phyloP scores from a whole-genome alignment of 1,284 basidiomycete genomes.

The Abortiporus biennis region DNA sequence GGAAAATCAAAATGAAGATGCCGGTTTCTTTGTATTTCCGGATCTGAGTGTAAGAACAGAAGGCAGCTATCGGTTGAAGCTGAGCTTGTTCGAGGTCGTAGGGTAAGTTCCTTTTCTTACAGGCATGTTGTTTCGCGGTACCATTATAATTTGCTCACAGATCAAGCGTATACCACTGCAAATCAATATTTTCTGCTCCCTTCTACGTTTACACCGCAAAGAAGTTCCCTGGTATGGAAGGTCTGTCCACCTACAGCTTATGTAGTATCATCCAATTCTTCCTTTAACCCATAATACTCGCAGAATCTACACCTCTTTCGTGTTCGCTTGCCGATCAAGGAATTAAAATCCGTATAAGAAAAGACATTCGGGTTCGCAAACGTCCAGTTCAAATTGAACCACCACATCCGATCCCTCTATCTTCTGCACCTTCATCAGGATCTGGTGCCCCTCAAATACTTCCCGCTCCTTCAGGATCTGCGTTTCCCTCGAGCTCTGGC shows the following conservation, averaged over 20 bases:
- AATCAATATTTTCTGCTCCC: constrained; percentile 78
- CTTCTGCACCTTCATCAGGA: constrained; percentile 11
- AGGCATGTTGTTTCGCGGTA: background rate
- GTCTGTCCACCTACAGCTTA: constrained; percentile 34
- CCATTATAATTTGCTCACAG: background rate
- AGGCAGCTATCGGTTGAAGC: constrained; percentile 82
- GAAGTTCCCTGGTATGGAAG: constrained; percentile 92
- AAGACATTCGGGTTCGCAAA: constrained; percentile 80
- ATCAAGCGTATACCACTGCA: constrained; percentile 54
- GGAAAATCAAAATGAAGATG: constrained; percentile 77
- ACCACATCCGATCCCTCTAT: constrained; percentile 17
- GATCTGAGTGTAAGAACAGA: constrained; percentile 87
- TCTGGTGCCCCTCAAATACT: constrained; percentile 2
- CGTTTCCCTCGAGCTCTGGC: background rate
- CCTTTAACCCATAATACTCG: background rate
- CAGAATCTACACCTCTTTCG: constrained; percentile 84
- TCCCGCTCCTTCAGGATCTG: background rate
- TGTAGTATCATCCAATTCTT: background rate
- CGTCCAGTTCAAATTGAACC: constrained; percentile 39
- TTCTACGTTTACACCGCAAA: constrained; percentile 93
- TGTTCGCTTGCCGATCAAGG: constrained; percentile 88
- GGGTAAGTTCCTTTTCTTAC: constrained; percentile 49
- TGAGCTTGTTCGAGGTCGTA: constrained; percentile 90
- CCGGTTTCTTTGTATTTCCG: constrained; percentile 89
- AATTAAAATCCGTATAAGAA: constrained; percentile 88